A percentile compares a stretch with the other conserved stretches of the same genome.
These are phyloP conservation scores for Geum urbanum DNA, from an alignment of 306 rosid genomes.

Conservation along the genomic window DNA sequence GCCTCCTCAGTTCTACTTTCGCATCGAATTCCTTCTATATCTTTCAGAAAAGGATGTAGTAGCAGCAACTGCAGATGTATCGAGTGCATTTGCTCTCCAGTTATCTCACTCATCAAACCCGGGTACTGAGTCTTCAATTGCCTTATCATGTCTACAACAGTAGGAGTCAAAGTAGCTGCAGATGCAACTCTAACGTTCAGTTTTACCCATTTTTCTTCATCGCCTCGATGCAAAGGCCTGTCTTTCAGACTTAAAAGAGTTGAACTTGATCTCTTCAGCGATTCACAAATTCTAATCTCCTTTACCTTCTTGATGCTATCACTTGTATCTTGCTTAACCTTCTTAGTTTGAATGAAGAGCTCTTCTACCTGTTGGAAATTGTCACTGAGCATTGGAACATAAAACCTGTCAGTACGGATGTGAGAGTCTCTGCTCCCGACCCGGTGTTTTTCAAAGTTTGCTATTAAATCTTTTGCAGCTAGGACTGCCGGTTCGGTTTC, in stretches of 20 bases:
- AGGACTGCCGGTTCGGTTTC: no score
- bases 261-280: conserved; percentile 25
- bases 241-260: conserved; percentile 20
- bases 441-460: no score
- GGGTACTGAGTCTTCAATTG: neutral
- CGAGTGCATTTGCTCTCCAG: neutral
- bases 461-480: no score
- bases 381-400: no score
- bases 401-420: no score
- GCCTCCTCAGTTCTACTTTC: conserved; percentile 14
- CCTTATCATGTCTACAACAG: neutral
- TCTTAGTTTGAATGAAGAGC: no score
- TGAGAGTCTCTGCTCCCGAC: no score
- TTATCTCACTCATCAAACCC: neutral
- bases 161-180: neutral
- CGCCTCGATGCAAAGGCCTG: neutral
- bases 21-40: neutral
- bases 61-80: conserved; percentile 8
- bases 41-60: conserved; percentile 13
- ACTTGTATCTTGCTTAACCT: neutral
- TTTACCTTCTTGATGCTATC: neutral
- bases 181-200: neutral
- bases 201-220: neutral
- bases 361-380: neutral
- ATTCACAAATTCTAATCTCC: conserved; percentile 1